Evolutionary conservation across 2,329 filamentous ascomycete genomes (phyloP), one percentile per base, ranked within the genome.

Genomic region (Macroventuria anomochaeta): DNA sequence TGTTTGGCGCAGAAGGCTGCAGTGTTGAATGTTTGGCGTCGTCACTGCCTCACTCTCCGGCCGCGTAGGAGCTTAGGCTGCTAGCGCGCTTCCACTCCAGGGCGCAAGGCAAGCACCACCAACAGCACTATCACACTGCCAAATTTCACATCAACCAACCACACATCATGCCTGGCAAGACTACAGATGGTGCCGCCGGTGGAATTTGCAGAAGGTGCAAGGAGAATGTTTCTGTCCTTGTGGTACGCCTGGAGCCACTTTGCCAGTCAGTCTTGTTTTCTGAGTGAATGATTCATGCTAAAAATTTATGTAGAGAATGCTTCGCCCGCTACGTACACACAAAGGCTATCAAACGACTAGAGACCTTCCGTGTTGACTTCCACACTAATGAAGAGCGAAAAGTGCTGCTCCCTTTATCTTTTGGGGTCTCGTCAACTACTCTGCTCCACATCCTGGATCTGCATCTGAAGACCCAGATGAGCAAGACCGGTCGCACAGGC

Each of bases 281-380:
- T 21, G 34, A 12, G 29, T 25, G 21, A 39, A 28, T 47, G 36
- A 46, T 37, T 34, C 41, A 53, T 34, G 49, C 63, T 64, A 59
- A 66, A 58, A 53, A 50, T 53, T 39, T 4, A 25, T 25, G 39
- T 62, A 91, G 88, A 50, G 76, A 81, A 58, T 97, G 95, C 77
- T 97, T 93, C 76, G 79, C 83, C 53, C 83, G 84, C 65, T 97
- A 92, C 78, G 81, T 96, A 49, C 80, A 84, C 55, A 87, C 85
- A 61, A 97, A 97, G 75, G 83, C 87, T 56, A 83, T 91, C 63
- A 93, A 93, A 75, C 89, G 92, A 40, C 84, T 89, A 78, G 86
- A 88, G 62, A 80, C 81, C 33, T 89, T 88, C 68, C 80, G 83
- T 38, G 80, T 85, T 31, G 76, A 77, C 31, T 73, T 81, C 58